Percentiles rank a stretch among this genome's conserved stretches.
These are phyloP conservation scores for Tephrocybe sp. DNA, from an alignment of 768 basidiomycete genomes.

Conservation along the genomic window DNA sequence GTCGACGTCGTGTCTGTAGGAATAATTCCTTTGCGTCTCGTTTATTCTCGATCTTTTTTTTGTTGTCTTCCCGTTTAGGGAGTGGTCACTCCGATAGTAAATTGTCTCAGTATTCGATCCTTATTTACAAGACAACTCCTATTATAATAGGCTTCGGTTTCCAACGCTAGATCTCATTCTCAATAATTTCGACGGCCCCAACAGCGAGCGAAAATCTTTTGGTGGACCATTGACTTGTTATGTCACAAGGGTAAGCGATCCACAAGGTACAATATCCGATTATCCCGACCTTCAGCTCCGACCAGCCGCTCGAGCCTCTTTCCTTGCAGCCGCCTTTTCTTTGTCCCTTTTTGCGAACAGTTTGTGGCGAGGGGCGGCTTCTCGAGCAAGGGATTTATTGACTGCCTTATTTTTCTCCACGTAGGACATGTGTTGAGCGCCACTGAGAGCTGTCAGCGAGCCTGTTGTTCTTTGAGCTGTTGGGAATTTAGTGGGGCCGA, in stretches of 20 bases:
- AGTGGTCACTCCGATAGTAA: slow-evolving; percentile 9
- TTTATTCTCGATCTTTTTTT: slow-evolving; percentile 7
- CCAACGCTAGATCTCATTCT: not conserved
- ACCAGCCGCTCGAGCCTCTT: slow-evolving; percentile 36
- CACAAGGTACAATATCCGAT: slow-evolving; percentile 16
- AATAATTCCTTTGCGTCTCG: not conserved
- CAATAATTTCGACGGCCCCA: too few species aligned
- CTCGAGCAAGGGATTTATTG: slow-evolving; percentile 75
- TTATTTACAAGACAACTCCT: too few species aligned
- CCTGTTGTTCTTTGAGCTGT: slow-evolving; percentile 77
- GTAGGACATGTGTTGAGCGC: slow-evolving; percentile 91
- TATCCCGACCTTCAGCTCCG: slow-evolving; percentile 19
- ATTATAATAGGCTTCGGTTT: too few species aligned
- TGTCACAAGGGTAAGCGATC: slow-evolving; percentile 10
- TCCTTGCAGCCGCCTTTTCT: slow-evolving; percentile 58
- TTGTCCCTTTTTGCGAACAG: slow-evolving; percentile 83
- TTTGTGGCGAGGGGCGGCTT: slow-evolving; percentile 63
- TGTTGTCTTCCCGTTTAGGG: slow-evolving; percentile 7
- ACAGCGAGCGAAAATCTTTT: not conserved
- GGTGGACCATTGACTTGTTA: not conserved
- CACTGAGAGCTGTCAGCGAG: slow-evolving; percentile 80
- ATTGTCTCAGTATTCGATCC: slow-evolving; percentile 14
- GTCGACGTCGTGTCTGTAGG: not conserved
- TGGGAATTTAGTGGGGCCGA: slow-evolving; percentile 74
- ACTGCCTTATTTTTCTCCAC: slow-evolving; percentile 90